Evolutionary conservation across 2,329 filamentous ascomycete species (phyloP), one percentile per base, ranked within the genome.

Genomic region (Pseudocercospora musae): DNA sequence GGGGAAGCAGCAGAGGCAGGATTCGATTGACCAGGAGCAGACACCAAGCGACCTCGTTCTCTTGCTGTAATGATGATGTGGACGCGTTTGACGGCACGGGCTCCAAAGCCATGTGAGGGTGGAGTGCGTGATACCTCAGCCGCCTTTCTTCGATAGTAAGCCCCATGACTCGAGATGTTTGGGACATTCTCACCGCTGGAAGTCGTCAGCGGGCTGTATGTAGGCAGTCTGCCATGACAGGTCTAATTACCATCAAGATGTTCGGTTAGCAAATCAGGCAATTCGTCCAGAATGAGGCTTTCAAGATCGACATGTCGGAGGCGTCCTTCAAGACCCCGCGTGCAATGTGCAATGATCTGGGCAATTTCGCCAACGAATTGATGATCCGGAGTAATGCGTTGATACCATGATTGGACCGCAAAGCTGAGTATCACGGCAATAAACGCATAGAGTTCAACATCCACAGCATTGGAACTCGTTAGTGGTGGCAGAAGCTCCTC

Each of bases 391-490:
- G 94, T 97, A 75, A 99, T 95, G 76, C 89, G 94, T 67, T 82
- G 84, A 80, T 99, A 99, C 95, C 95, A 99, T 31, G 87, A 87
- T 75, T 95, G 89, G 40, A 99, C 90, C 75, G 92, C 96, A 67
- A 97, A 92, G 72, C 90, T 88, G 70, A 97, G 82, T 65, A 98
- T 87, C 62, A 98, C 89, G 57, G 95, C 90, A 64, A 99, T 87
- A 63, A 98, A 85, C 27, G 91, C 94, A 75, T 98, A 99, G 4
- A 99, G 84, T 78, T 99, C 90, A 60, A 96, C 80, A 76, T 99
- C 95, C 63, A 98, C 87, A 70, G 96, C 92, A 76, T 96, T 96
- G 57, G 92, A 92, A 79, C 92, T 96, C 54, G 94, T 98, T 72
- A 99, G 82, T 42, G 93, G 92, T 62, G 94, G 95, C 50, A 99